Evolutionary conservation across 176 grass and related monocot species (phyloP).

Genomic region (Oryza meridionalis): DNA sequence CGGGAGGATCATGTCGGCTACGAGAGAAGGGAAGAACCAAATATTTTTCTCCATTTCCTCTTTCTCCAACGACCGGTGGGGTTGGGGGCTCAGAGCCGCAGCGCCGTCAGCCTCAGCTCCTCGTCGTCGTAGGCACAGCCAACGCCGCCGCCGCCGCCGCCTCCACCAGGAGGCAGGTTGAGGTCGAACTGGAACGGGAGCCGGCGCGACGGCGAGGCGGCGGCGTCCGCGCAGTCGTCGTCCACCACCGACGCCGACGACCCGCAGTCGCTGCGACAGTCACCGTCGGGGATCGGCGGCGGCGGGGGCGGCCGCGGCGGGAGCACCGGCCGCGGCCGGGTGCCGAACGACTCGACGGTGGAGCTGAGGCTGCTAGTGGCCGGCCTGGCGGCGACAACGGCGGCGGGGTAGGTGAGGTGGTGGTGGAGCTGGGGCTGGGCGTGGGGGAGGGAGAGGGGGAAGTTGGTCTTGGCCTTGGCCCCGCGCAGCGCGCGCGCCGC

Average conservation of each 20-base stretch:
- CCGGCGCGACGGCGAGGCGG: conserved; percentile 44
- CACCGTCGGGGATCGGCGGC: conserved; percentile 42
- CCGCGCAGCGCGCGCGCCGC: conserved; percentile 62
- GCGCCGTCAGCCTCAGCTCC: conserved; percentile 56
- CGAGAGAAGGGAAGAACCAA: conserved; percentile 68
- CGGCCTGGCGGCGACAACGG: conserved; percentile 37
- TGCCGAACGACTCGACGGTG: conserved; percentile 72
- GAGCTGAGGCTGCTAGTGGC: conserved; percentile 74
- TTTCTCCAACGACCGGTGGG: conserved; percentile 42
- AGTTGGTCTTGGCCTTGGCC: conserved; percentile 82
- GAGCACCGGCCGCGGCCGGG: conserved; percentile 39
- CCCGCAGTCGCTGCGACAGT: conserved; percentile 78
- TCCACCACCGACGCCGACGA: conserved; percentile 77
- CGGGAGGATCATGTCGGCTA: conserved; percentile 22
- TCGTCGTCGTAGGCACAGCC: conserved; percentile 38
- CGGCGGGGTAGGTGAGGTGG: background rate
- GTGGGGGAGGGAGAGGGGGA: conserved; percentile 33
- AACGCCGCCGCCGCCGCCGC: conserved; percentile 1
- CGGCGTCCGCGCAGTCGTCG: conserved; percentile 55
- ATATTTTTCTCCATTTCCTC: conserved; percentile 66
- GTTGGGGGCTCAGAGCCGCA: conserved; percentile 51
- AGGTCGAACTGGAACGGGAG: conserved; percentile 59
- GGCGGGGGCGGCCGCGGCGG: conserved; percentile 33
- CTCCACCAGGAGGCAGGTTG: conserved; percentile 36
- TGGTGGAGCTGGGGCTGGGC: background rate